Evolutionary conservation across 805 yeast genomes (phyloP), one percentile per base, ranked within the genome.

Genomic region (Vanderwaltozyma tropicalis): DNA sequence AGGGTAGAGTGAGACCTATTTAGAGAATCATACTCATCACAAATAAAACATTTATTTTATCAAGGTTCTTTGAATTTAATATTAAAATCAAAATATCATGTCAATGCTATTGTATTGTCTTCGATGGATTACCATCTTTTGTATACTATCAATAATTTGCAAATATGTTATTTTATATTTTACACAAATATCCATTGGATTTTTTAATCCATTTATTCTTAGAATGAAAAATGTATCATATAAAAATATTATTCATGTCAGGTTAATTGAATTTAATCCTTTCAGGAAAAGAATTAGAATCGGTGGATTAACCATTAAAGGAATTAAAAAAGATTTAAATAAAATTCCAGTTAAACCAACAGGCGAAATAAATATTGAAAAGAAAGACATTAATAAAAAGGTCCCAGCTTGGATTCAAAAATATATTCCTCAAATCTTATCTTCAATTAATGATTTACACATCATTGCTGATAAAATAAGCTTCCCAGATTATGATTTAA

Each of bases 131-230:
- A 4, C 13, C 4, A 24, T 14, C 12, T 4, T 27, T 4, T 27
- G 16, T 5, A 5, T 27, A 13, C 5, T 27, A 5, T 27, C 18
- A n/a, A 5, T 27, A 13, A 27, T 4, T n/a, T 14, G 16, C 5
- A 24, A 24, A 24, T 24, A 24, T 29, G 31, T 17, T 26, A 19
- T 46, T 13, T 12, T 30, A 14, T 14, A 15, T 15, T 24, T 40
- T 8, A 19, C 39, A 3, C 57, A 55, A 2, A 10, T 48, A 3
- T 40, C 48, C 7, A 39, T 48, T n/a, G 26, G 29, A 7, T 45
- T 40, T 34, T 37, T 51, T 29, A 49, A 55, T 29, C 55, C 57
- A 16, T 24, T 52, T n/a, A 47, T 39, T 28, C 34, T 44, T 2
- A 45, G 44, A 35, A 26, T 52, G 12, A 32, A 28, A 9, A 34